Evolutionary conservation across 331 rosid species (phyloP), one percentile per base, ranked within the genome.

Genomic region (Malus hybrid): DNA sequence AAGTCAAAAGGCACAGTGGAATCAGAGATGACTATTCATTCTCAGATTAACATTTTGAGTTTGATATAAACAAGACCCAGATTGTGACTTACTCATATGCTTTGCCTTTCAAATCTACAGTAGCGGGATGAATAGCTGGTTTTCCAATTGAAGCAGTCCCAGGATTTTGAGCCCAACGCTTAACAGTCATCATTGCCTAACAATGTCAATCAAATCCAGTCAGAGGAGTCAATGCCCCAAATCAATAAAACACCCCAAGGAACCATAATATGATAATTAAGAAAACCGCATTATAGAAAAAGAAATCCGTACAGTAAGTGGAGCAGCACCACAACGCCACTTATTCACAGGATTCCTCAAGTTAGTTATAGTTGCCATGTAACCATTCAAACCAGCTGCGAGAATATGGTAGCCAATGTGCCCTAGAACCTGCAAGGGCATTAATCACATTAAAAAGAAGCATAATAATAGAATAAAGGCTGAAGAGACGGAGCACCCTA

Each of bases 301-400:
- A 52, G 70, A 54, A 77, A 85, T 70, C 67, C 83, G 10, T 81
- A 93, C 97, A 3, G 98, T 24, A 29, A 93, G 84, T 72, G 98
- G 97, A 77, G 96, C 93, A 80, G 98, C 98, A 33, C 97, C 96
- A 81, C 98, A 93, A 42, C 84, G 85, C 98, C 98, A 93, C 77
- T 93, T 90, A 86, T 90, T 90, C 52, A 90, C 91, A n/a, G 97
- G 98, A 81, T 82, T 88, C 83, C 87, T 91, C 73, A 93, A 85
- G 86, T 91, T 93, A 67, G 94, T 91, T 79, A 91, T 29, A 61
- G 98, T 89, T 76, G 98, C 97, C 97, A 93, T 86, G 85, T 91
- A 93, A 62, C 98, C 98, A 81, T 93, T 93, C 80, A 93, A 84
- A 76, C 93, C 93, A 31, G 98, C 97, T 9, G 91, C 98, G 33